Evolutionary conservation across 106 monocot genomes (phyloP).

Genomic region (Allium fistulosum): DNA sequence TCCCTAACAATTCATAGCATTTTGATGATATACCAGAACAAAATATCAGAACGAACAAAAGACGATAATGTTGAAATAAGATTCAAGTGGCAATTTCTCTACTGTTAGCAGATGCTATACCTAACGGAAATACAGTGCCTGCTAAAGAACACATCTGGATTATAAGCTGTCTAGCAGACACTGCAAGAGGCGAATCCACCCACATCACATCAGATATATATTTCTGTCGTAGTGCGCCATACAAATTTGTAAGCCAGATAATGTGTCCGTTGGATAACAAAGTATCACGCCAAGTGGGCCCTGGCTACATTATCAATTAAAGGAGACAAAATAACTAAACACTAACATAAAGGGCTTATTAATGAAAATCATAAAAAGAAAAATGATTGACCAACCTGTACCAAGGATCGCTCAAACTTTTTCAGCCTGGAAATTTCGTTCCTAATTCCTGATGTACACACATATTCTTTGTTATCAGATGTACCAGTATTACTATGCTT

Average conservation of each 20-base stretch:
- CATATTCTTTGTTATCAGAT: slow-evolving; percentile 20
- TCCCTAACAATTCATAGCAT: background rate
- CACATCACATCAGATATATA: slow-evolving; percentile 69
- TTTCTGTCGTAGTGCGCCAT: slow-evolving; percentile 47
- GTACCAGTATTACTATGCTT: slow-evolving; percentile 11
- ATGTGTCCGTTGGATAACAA: slow-evolving; percentile 78
- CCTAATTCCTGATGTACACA: slow-evolving; percentile 42
- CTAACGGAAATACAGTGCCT: slow-evolving; percentile 73
- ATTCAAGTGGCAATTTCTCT: background rate
- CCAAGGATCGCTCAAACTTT: slow-evolving; percentile 71
- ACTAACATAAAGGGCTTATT: background rate
- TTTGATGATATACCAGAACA: slow-evolving; percentile 2
- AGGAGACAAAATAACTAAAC: slow-evolving; percentile 11
- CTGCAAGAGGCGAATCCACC: slow-evolving; percentile 87
- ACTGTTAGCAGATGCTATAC: slow-evolving; percentile 21
- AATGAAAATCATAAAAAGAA: background rate
- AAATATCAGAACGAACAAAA: background rate
- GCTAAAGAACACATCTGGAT: slow-evolving; percentile 82
- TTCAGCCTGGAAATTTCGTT: slow-evolving; percentile 47
- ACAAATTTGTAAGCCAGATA: slow-evolving; percentile 71
- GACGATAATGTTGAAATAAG: background rate
- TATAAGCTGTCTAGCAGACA: slow-evolving; percentile 80
- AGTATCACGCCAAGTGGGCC: slow-evolving; percentile 66
- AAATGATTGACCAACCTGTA: slow-evolving; percentile 49
- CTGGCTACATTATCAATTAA: slow-evolving; percentile 66